These are phyloP conservation scores for Pseudogymnoascus destructans DNA, from an alignment of 2,329 filamentous ascomycete species.

Conservation along the genomic window DNA sequence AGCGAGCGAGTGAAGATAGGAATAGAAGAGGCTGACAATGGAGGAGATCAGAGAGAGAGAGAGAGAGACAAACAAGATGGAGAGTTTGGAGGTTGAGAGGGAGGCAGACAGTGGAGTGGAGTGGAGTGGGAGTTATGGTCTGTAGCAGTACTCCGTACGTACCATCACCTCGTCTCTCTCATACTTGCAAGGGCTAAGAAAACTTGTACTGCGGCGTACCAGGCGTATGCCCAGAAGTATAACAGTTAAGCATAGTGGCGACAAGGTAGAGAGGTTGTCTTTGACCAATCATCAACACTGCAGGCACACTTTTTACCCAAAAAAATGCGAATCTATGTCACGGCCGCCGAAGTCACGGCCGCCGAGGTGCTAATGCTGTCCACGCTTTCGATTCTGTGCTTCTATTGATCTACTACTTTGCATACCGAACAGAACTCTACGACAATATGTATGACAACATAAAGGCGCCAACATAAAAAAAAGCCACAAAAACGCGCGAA, in stretches of 20 bases:
- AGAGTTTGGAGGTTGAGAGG: constrained; percentile 18
- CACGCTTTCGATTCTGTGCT: constrained; percentile 1
- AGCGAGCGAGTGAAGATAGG: constrained; percentile 12
- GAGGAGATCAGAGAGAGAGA: constrained; percentile 31
- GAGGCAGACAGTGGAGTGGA: constrained; percentile 23
- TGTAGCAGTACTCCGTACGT: neutral
- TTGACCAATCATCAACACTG: neutral
- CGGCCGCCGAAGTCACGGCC: neutral
- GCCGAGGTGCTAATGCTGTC: neutral
- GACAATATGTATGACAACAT: neutral
- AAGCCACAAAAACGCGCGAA: neutral
- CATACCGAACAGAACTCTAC: neutral
- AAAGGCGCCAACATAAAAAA: constrained; percentile 2
- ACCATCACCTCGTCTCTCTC: neutral
- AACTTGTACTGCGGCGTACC: neutral
- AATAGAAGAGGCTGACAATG: constrained; percentile 18
- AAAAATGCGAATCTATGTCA: neutral
- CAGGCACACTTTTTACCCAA: neutral
- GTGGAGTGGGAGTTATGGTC: constrained; percentile 6
- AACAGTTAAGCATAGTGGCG: constrained; percentile 9
- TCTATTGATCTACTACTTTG: neutral
- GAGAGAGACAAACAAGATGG: constrained; percentile 30
- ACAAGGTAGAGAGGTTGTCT: neutral
- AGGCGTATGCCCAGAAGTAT: neutral
- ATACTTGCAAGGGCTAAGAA: constrained; percentile 1